These are phyloP conservation scores for Trifolium fragiferum DNA, from an alignment of 306 rosid genomes.

Conservation along the genomic window DNA sequence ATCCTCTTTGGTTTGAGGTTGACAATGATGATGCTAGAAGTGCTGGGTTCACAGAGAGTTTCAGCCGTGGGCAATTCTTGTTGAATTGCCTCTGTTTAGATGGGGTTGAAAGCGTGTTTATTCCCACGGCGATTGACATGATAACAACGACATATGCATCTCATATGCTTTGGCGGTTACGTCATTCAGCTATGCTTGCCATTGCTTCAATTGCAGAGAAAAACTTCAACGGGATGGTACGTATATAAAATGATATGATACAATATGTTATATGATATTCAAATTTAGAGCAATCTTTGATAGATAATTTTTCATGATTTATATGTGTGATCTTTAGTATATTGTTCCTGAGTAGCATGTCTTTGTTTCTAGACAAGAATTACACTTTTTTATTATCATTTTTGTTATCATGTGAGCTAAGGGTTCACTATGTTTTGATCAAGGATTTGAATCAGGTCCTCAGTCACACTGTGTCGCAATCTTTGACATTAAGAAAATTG, in stretches of 20 bases:
- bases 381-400: not conserved
- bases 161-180: constrained; percentile 30
- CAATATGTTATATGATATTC: not conserved
- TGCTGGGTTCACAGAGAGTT: not conserved
- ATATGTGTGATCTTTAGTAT: not conserved
- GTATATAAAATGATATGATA: not conserved
- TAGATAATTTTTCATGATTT: constrained; percentile 1
- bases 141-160: not conserved
- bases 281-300: not conserved
- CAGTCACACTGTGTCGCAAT: not conserved
- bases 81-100: constrained; percentile 1
- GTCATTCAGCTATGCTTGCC: constrained; percentile 25
- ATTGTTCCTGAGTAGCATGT: not conserved
- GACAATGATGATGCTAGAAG: not conserved
- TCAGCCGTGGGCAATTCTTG: not conserved
- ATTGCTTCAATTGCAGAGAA: not conserved
- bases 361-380: not conserved
- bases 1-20: constrained; percentile 26
- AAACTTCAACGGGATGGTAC: not conserved
- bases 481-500: not conserved
- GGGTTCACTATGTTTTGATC: too few relatives aligned
- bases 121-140: constrained; percentile 14
- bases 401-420: not conserved
- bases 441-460: too few relatives aligned
- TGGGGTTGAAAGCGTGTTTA: not conserved